Base-by-base conservation (phyloP, 2,329 filamentous ascomycete species). In the Saccharata proteae region DNA sequence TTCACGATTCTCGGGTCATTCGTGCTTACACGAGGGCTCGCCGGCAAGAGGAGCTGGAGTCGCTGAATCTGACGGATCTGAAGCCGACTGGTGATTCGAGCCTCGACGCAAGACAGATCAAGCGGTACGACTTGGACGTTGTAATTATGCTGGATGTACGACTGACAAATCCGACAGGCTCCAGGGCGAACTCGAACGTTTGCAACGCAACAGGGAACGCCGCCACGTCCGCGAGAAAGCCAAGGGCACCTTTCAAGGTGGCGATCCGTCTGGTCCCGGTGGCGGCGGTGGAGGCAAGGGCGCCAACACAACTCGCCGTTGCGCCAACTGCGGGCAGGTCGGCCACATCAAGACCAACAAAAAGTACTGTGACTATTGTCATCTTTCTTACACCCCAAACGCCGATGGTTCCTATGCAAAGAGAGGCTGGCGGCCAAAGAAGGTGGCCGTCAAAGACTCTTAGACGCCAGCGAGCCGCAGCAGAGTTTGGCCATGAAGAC, bases 301-400 rank as follows among this genome's bases (percentile, higher is more conserved):
- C 18, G 79, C 79, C 19, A 65, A 63, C 20, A 65, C 65, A 26
- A 77, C 74, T 8, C 72, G 92, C 47, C 96, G 96, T 63, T 98
- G 90, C 61, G 90, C 90, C 43, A 96, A 94, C 57, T 98, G 90
- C 60, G 90, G 90, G 30, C 81, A 90, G 55, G 80, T 93, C 33
- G 90, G 90, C 18, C 90, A 98, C 51, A 98, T 98, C 66, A 94
- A 94, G 61, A 96, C 88, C 28, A 96, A 96, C 66, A 93, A 94
- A 64, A 96, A 94, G 84, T 90, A 38, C 29, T 43, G 29, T n/a
- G 19, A 34, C 18, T 26, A 20, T 16, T 16, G 14, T 23, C 28
- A 31, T 22, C 22, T 32, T 22, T 30, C 17, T 20, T 16, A 13
- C 14, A 30, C 6, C 19, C 14, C 27, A n/a, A 23, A 20, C 19